Percentiles rank a stretch among this genome's conserved stretches.
Evolutionary conservation across 345 rosid species (phyloP).

Genomic region (Geranium brycei): DNA sequence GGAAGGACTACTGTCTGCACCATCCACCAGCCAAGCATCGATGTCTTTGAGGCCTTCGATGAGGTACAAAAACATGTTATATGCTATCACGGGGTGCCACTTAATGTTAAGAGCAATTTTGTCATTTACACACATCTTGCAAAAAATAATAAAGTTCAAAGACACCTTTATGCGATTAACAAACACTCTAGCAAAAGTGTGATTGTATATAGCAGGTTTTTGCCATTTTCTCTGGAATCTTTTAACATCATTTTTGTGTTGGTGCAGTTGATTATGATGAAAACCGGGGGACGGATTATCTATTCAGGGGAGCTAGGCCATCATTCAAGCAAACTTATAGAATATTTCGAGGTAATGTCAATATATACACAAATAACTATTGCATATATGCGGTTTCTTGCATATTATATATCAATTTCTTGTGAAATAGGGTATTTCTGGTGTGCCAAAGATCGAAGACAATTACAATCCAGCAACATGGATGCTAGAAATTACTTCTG

Average conservation of each 20-base stretch:
- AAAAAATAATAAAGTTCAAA: no score
- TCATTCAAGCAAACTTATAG: conserved; percentile 11
- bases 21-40: conserved; percentile 16
- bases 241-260: neutral
- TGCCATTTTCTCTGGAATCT: no score
- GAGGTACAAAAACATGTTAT: conserved; percentile 3
- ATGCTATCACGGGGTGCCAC: no score
- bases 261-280: conserved; percentile 19
- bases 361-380: no score
- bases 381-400: no score
- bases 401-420: neutral
- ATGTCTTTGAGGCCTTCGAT: conserved; percentile 14
- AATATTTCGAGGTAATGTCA: conserved; percentile 14
- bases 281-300: conserved; percentile 17
- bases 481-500: conserved; percentile 15
- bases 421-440: conserved; percentile 1
- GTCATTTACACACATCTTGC: no score
- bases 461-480: conserved; percentile 11
- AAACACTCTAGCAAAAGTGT: no score
- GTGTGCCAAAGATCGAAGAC: conserved; percentile 3
- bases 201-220: no score
- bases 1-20: conserved; percentile 18
- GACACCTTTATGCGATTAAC: no score
- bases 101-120: no score
- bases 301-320: conserved; percentile 16